phyloP scores from a whole-genome alignment of 805 yeast species.

The Ogataea corticis region DNA sequence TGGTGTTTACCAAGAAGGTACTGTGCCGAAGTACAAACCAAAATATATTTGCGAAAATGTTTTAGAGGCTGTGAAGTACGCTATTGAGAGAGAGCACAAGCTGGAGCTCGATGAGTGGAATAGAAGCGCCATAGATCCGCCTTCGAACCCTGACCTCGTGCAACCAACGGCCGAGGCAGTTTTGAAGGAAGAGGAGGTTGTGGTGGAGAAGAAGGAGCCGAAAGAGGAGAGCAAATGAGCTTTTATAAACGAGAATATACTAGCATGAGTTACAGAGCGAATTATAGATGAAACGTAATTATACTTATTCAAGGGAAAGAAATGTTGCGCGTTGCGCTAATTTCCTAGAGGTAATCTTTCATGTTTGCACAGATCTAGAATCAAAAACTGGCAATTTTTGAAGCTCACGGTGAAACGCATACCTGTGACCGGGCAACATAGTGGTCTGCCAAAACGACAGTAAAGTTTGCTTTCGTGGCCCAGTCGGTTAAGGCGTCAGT shows the following conservation, averaged over 20 bases:
- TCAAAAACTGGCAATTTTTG: no score
- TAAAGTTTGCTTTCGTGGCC: conserved; percentile 36
- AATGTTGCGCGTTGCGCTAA: no score
- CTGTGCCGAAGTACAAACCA: conserved; percentile 77
- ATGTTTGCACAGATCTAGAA: no score
- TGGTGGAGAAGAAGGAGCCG: conserved; percentile 11
- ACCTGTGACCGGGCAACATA: no score
- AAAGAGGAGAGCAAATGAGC: neutral
- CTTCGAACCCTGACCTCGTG: conserved; percentile 14
- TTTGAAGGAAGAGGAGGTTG: conserved; percentile 41
- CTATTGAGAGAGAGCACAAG: conserved; percentile 77
- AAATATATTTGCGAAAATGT: conserved; percentile 73
- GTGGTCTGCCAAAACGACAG: no score
- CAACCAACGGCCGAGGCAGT: conserved; percentile 54
- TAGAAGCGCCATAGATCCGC: conserved; percentile 31
- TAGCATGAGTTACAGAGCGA: no score
- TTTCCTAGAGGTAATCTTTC: no score
- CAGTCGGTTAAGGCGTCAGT: conserved; percentile 43
- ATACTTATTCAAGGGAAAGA: no score
- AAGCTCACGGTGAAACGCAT: no score
- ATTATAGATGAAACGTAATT: no score
- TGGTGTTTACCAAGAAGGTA: conserved; percentile 82
- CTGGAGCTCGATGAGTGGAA: conserved; percentile 78
- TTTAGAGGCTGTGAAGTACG: conserved; percentile 79
- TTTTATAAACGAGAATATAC: neutral